phyloP scores from a whole-genome alignment of 2,329 filamentous ascomycete species.

The Hypoxylon sp. region DNA sequence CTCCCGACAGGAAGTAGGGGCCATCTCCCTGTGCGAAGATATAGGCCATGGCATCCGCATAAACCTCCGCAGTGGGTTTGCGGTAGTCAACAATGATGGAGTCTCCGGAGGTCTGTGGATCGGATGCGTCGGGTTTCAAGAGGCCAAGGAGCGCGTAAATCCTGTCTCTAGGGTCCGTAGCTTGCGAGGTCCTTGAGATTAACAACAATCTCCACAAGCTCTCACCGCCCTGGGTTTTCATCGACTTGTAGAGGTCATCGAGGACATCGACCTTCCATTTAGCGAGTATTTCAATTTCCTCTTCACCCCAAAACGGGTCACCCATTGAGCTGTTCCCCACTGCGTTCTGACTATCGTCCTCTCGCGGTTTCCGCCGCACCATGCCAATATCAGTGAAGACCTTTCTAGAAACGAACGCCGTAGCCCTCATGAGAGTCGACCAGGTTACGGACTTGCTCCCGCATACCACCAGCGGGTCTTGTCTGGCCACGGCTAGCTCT shows the following conservation, averaged over 20 bases:
- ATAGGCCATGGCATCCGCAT: constrained; percentile 20
- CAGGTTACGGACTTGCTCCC: constrained; percentile 20
- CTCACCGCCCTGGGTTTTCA: constrained; percentile 21
- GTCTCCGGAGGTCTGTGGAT: background rate
- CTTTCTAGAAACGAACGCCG: constrained; percentile 4
- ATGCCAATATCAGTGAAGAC: constrained; percentile 6
- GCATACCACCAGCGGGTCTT: constrained; percentile 26
- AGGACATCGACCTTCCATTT: constrained; percentile 21
- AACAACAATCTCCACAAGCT: constrained; percentile 21
- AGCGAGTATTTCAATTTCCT: constrained; percentile 3
- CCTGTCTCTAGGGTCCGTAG: constrained; percentile 30
- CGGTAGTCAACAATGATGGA: constrained; percentile 16
- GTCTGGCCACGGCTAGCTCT: constrained; percentile 29
- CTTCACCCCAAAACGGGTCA: background rate
- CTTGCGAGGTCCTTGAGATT: constrained; percentile 23
- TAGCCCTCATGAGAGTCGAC: constrained; percentile 22
- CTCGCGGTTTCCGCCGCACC: constrained; percentile 6
- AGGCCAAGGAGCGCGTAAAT: constrained; percentile 29
- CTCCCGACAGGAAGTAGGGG: constrained; percentile 9
- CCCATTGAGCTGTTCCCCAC: background rate
- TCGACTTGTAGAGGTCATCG: constrained; percentile 9
- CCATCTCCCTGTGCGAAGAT: constrained; percentile 26
- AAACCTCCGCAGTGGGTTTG: constrained; percentile 17
- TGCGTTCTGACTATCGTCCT: background rate
- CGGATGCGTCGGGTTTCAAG: constrained; percentile 4